phyloP scores from a whole-genome alignment of 106 monocot genomes.

The Phalaenopsis equestris region DNA sequence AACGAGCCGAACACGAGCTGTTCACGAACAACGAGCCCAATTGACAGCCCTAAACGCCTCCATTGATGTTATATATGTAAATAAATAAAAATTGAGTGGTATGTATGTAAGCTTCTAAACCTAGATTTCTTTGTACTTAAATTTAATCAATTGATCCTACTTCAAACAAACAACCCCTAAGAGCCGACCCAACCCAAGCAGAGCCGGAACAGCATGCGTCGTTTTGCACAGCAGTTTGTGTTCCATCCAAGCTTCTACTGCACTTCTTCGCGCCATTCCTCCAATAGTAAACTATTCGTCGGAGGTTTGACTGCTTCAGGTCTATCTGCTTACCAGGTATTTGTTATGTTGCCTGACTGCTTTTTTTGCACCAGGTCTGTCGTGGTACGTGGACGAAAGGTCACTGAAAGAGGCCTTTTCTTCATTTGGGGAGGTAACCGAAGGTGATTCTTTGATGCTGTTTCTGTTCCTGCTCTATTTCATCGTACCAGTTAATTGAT shows the following conservation, averaged over 20 bases:
- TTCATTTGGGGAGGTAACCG: slow-evolving; percentile 66
- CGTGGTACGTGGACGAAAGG: slow-evolving; percentile 80
- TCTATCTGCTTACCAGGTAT: not conserved
- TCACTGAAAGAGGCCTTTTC: slow-evolving; percentile 80
- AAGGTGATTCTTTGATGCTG: slow-evolving; percentile 29
- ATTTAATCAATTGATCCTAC: too few species aligned
- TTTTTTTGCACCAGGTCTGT: slow-evolving; percentile 29
- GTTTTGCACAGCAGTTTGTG: not conserved
- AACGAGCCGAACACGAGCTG: too few species aligned
- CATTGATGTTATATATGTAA: too few species aligned
- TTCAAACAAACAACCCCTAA: too few species aligned
- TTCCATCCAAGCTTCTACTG: slow-evolving; percentile 6
- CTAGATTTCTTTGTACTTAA: too few species aligned
- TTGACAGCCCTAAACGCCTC: too few species aligned
- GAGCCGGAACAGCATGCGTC: not conserved
- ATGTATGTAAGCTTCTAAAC: too few species aligned
- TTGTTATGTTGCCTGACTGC: not conserved
- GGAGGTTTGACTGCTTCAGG: slow-evolving; percentile 33
- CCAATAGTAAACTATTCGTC: slow-evolving; percentile 69
- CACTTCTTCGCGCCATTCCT: slow-evolving; percentile 15
- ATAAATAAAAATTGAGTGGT: too few species aligned
- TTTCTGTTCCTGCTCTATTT: too few species aligned
- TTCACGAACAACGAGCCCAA: too few species aligned
- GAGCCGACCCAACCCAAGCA: too few species aligned
- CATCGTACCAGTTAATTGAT: too few species aligned